Evolutionary conservation across 768 basidiomycete genomes (phyloP), one percentile per base, ranked within the genome.

Genomic region (Daedalea quercina): DNA sequence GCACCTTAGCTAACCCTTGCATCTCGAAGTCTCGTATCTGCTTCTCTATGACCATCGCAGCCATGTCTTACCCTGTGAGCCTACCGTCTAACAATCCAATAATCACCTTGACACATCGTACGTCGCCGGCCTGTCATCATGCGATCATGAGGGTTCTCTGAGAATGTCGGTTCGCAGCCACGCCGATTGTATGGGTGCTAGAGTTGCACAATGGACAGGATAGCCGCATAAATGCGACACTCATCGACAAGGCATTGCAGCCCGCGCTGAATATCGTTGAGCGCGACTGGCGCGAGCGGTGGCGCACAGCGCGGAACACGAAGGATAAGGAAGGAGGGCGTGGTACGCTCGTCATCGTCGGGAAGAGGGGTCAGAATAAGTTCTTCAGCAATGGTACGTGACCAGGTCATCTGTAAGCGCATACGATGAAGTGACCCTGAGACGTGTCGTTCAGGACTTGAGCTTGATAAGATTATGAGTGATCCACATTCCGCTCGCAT

Each of bases 351-450:
- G 82, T 92, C 55, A 84, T 93, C 50, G 82, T 87, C 6, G 90
- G 90, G 3, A 80, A 79, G 55, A 76, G 73, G 56, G 74, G 77
- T 55, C 90, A 93, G 66, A 81, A 91, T 66, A 93, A 91, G 67
- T 93, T 90, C 75, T 93, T 93, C 68, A 89, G 86, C 69, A 92
- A 90, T 58, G 90, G 89, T 80, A 52, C 31, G 72, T n/a, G n/a
- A n/a, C n/a, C n/a, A n/a, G n/a, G n/a, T n/a, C n/a, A n/a, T 55
- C n/a, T n/a, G n/a, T n/a, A n/a, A n/a, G n/a, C n/a, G n/a, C n/a
- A n/a, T n/a, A n/a, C n/a, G n/a, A n/a, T n/a, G n/a, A n/a, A n/a
- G 90, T 91, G 47, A 87, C 90, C 1, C 83, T 79, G 46, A 46
- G 51, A 24, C 15, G 37, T 40, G 42, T 41, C 34, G 3, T 54